phyloP scores from a whole-genome alignment of 805 yeast species.

The Suhomyces pyralidae region DNA sequence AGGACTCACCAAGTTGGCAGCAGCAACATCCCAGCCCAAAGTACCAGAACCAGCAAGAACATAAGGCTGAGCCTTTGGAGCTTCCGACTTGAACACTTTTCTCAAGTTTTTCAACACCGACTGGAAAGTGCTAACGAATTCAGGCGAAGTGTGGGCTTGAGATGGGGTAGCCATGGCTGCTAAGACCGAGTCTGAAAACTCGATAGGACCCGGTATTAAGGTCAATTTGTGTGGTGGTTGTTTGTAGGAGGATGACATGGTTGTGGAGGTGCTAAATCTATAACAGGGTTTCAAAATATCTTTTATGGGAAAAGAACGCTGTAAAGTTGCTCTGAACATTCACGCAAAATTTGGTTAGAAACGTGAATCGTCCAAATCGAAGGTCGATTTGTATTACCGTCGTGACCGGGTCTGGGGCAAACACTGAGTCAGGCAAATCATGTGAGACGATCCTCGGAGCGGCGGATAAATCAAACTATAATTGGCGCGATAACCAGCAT shows the following conservation, averaged over 20 bases:
- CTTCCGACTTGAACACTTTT: slow-evolving; percentile 67
- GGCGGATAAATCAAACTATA: neutral
- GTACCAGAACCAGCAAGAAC: slow-evolving; percentile 91
- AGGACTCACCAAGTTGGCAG: slow-evolving; percentile 62
- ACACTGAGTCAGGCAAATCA: neutral
- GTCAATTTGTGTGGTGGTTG: slow-evolving; percentile 46
- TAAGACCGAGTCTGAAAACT: slow-evolving; percentile 75
- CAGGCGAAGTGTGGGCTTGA: slow-evolving; percentile 86
- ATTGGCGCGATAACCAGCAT: neutral
- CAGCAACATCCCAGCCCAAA: slow-evolving; percentile 90
- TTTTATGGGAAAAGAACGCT: neutral
- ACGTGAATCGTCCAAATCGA: neutral
- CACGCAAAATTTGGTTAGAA: neutral
- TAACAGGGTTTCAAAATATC: neutral
- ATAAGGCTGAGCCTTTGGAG: slow-evolving; percentile 68
- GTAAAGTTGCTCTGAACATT: neutral
- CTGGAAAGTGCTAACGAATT: slow-evolving; percentile 73
- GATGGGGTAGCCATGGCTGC: slow-evolving; percentile 80
- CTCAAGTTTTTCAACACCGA: slow-evolving; percentile 65
- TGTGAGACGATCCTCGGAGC: neutral
- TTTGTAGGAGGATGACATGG: slow-evolving; percentile 37
- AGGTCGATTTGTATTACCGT: neutral
- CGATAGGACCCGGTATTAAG: slow-evolving; percentile 85
- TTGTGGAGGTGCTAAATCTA: slow-evolving; percentile 3
- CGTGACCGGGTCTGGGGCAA: neutral